These are phyloP conservation scores for Neurospora sp. DNA, from an alignment of 495 filamentous ascomycete species.

Conservation along the genomic window DNA sequence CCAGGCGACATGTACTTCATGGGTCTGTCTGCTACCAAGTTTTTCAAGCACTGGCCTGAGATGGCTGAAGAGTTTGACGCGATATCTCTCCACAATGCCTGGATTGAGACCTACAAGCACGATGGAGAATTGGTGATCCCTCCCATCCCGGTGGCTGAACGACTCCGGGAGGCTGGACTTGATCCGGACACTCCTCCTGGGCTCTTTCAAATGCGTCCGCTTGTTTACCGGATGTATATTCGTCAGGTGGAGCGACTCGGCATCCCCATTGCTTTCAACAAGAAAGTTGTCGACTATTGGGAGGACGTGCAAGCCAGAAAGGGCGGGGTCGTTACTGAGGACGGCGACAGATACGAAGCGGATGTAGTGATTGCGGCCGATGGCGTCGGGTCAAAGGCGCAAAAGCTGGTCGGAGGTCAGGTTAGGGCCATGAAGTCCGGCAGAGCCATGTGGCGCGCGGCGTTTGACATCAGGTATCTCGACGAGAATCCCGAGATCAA, in stretches of 20 bases:
- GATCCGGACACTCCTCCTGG: constrained; percentile 29
- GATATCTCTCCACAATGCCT: constrained; percentile 36
- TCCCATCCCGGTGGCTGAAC: constrained; percentile 30
- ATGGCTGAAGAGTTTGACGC: constrained; percentile 35
- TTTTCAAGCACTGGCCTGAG: constrained; percentile 49
- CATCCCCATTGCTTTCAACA: constrained; percentile 42
- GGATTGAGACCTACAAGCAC: constrained; percentile 44
- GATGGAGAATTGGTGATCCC: constrained; percentile 36
- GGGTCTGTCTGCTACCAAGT: constrained; percentile 35
- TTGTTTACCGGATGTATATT: constrained; percentile 47
- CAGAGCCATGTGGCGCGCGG: constrained; percentile 44
- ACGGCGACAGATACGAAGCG: constrained; percentile 39
- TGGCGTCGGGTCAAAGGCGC: constrained; percentile 44
- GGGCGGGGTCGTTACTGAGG: constrained; percentile 36
- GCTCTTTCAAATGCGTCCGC: constrained; percentile 37
- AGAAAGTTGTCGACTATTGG: constrained; percentile 39
- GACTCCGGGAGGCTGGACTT: constrained; percentile 23
- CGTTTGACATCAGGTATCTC: constrained; percentile 25
- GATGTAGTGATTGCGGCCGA: constrained; percentile 53
- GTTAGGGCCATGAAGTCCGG: constrained; percentile 38
- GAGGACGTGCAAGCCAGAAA: constrained; percentile 34
- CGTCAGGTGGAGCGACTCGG: constrained; percentile 39
- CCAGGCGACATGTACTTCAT: constrained; percentile 49
- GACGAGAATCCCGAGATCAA: constrained; percentile 35
- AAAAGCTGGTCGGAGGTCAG: constrained; percentile 39